Base-by-base conservation (phyloP, 1,284 basidiomycete species). In the Takashimella koratensis region DNA sequence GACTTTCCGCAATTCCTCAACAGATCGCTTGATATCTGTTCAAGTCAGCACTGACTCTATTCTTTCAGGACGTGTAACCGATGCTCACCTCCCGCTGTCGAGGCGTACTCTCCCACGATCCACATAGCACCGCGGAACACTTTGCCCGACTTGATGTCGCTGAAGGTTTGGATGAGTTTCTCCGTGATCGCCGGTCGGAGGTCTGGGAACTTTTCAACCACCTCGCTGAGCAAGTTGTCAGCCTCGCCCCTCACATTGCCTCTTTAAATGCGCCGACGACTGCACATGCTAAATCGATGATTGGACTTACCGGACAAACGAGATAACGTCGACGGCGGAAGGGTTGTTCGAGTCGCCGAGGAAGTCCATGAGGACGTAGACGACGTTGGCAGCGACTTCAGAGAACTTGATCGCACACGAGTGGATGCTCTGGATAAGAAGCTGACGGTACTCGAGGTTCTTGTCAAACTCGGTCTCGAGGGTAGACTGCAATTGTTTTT, bases 281-380 rank as follows among this genome's bases (percentile, higher is more conserved):
- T 16, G 16, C 30, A 36, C 30, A 36, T 16, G 16, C 30, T 36
- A 36, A 8, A 16, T 16, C 10, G 30, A 8, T 36, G 51, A 44
- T 21, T 13, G 20, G 12, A 71, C 80, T 27, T 63, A 86, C 83
- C 91, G 85, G 50, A 98, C 93, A 71, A 98, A 98, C 2, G 93
- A 83, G 53, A 98, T 93, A 45, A 98, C 95, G 68, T 98, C 95
- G 42, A 97, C 83, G 0, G 95, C 93, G 8, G 90, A 91, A 1
- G 93, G 88, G 78, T 96, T 97, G 78, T 87, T 94, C 4, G 90
- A 87, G 77, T 98, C 95, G 25, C 93, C 91, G 39, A 98, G 83
- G 84, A 98, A 98, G 70, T 98, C 93, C 91, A 98, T 96, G 50
- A 99, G 82, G 3, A 94, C 94, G 64, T 95, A 90, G 0, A 98